Evolutionary conservation across 768 basidiomycete species (phyloP).

Genomic region (Mrakia hoshinonis): DNA sequence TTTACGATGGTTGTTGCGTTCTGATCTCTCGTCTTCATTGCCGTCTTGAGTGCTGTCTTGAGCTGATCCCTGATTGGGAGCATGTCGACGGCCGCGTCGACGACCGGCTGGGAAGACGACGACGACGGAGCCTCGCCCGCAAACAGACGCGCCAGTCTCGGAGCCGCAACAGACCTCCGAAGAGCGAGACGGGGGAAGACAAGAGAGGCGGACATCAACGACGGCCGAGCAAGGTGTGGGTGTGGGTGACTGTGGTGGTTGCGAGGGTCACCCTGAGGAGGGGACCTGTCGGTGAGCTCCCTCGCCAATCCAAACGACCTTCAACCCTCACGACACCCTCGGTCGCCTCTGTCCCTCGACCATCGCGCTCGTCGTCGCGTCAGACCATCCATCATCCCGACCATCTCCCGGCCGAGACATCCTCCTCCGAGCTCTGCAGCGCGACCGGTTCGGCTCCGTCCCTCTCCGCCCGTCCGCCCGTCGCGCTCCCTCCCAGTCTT

Average conservation of each 20-base stretch:
- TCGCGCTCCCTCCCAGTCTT: neutral
- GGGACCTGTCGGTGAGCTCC: neutral
- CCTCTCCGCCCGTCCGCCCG: neutral
- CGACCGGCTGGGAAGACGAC: neutral
- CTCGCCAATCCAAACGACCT: neutral
- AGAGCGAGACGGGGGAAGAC: neutral
- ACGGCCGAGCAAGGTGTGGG: neutral
- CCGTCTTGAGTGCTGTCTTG: constrained; percentile 27
- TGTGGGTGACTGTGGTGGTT: neutral
- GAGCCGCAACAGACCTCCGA: neutral
- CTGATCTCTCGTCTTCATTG: constrained; percentile 21
- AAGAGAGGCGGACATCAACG: neutral
- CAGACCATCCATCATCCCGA: no score
- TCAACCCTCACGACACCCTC: neutral
- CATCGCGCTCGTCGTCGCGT: no score
- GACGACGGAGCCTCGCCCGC: neutral
- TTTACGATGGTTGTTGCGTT: constrained; percentile 20
- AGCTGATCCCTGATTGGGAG: constrained; percentile 21
- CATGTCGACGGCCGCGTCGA: neutral
- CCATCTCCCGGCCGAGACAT: no score
- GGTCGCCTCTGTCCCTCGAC: no score
- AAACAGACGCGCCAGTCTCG: neutral
- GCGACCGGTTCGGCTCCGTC: neutral
- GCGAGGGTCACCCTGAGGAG: no score
- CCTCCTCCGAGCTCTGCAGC: no score